Percentiles rank a stretch among this genome's conserved stretches.
Evolutionary conservation across 164 flowering plant genomes (phyloP).

Genomic region (Nymphaea thermarum): DNA sequence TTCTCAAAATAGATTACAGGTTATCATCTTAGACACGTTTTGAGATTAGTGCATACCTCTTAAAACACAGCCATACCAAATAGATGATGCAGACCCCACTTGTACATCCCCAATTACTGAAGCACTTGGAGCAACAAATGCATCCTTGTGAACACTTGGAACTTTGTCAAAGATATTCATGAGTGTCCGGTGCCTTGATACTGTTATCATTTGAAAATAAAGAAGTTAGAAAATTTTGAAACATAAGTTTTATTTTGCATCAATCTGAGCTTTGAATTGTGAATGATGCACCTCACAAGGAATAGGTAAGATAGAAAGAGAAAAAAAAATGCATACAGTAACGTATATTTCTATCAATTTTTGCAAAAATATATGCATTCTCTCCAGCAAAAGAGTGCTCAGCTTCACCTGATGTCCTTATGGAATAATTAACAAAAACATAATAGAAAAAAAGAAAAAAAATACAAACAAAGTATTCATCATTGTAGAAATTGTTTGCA

Average conservation of each 20-base stretch:
- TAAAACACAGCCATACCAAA: conserved; percentile 94
- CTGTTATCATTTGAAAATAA: conserved; percentile 19
- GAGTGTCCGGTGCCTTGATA: conserved; percentile 87
- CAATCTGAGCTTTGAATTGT: not conserved
- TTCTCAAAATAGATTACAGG: not conserved
- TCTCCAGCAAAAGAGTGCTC: no score
- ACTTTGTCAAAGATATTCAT: conserved; percentile 88
- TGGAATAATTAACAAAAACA: no score
- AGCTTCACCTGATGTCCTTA: no score
- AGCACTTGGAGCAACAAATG: conserved; percentile 92
- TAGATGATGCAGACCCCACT: conserved; percentile 67
- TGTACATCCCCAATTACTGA: conserved; percentile 80
- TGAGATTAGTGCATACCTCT: conserved; percentile 50
- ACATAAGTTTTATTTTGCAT: not conserved
- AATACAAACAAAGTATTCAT: no score
- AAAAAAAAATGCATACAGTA: no score
- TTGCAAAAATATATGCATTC: no score
- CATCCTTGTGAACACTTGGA: conserved; percentile 67
- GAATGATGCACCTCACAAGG: not conserved
- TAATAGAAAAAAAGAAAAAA: no score
- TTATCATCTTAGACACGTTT: not conserved
- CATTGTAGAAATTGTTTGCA: no score
- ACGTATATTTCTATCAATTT: no score
- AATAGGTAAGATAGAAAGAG: not conserved
- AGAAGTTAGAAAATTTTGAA: not conserved